These are phyloP conservation scores for Talaromyces thailandensis DNA, from an alignment of 495 filamentous ascomycete species.

Conservation along the genomic window DNA sequence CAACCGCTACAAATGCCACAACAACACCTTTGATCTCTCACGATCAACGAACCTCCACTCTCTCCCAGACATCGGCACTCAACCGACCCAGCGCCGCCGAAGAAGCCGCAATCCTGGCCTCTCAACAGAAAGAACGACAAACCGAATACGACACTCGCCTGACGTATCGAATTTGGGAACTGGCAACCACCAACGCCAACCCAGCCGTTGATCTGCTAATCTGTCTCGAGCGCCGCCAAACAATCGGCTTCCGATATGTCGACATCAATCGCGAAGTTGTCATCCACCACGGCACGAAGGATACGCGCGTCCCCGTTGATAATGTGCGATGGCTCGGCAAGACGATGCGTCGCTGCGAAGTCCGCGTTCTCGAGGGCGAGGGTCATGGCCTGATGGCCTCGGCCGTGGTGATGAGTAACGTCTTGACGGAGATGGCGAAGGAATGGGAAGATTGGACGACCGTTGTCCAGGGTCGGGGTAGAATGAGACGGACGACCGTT, in stretches of 20 bases:
- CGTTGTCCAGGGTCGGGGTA: constrained; percentile 42
- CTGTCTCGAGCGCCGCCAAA: constrained; percentile 82
- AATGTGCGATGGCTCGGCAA: constrained; percentile 93
- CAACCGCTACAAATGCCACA: background rate
- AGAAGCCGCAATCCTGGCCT: constrained; percentile 19
- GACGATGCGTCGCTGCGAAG: constrained; percentile 87
- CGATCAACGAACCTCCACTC: background rate
- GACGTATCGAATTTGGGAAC: constrained; percentile 87
- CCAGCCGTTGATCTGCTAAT: constrained; percentile 89
- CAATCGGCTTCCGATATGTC: constrained; percentile 94
- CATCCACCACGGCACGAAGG: constrained; percentile 88
- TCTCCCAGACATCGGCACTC: constrained; percentile 10
- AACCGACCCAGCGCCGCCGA: constrained; percentile 13
- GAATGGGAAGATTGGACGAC: constrained; percentile 94
- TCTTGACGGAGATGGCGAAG: constrained; percentile 83
- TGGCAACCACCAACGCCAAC: constrained; percentile 87
- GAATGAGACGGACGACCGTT: constrained; percentile 12
- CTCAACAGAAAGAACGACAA: constrained; percentile 56
- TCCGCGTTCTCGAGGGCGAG: constrained; percentile 83
- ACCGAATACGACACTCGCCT: constrained; percentile 75
- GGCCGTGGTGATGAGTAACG: constrained; percentile 82
- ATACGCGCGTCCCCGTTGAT: constrained; percentile 87
- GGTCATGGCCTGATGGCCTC: constrained; percentile 96
- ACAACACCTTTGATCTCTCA: background rate
- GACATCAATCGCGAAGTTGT: constrained; percentile 86